A percentile compares a stretch with the other conserved stretches of the same genome.
Evolutionary conservation across 345 rosid species (phyloP).

Genomic region (Adansonia digitata): DNA sequence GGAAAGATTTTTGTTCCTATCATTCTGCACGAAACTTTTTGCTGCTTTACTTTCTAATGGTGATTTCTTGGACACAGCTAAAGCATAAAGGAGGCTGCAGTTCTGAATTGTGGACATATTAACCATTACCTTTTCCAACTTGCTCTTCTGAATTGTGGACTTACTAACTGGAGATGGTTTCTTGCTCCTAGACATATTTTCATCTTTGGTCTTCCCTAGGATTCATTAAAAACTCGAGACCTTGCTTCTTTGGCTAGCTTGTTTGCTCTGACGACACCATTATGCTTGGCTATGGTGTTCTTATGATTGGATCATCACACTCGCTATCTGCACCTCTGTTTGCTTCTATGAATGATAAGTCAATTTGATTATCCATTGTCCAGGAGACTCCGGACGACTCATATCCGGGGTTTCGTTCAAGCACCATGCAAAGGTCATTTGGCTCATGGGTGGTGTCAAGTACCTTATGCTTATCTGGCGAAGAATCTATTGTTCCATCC

Average conservation of each 20-base stretch:
- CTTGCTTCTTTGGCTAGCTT: constrained; percentile 32
- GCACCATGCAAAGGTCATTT: constrained; percentile 58
- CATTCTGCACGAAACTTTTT: constrained; percentile 23
- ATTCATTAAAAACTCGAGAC: constrained; percentile 30
- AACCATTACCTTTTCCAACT: constrained; percentile 56
- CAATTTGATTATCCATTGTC: constrained; percentile 44
- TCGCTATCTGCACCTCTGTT: constrained; percentile 26
- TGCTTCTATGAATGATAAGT: constrained; percentile 49
- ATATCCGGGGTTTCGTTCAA: constrained; percentile 40
- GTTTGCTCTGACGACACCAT: constrained; percentile 30
- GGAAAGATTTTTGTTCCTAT: constrained; percentile 22
- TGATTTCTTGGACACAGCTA: constrained; percentile 36
- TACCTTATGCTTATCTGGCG: constrained; percentile 30
- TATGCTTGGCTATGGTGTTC: constrained; percentile 19
- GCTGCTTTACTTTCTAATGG: constrained; percentile 30
- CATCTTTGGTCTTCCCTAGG: constrained; percentile 31
- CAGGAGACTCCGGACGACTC: constrained; percentile 18
- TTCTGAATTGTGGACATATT: constrained; percentile 28
- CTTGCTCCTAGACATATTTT: constrained; percentile 32
- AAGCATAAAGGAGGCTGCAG: constrained; percentile 43
- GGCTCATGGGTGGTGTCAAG: constrained; percentile 42
- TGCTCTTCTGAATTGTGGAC: constrained; percentile 66
- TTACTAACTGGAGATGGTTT: constrained; percentile 47
- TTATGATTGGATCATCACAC: constrained; percentile 22
- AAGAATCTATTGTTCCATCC: background rate